Base-by-base conservation (phyloP, 371 early-diverging fungal genomes). In the Lichtheimia hyalospora region DNA sequence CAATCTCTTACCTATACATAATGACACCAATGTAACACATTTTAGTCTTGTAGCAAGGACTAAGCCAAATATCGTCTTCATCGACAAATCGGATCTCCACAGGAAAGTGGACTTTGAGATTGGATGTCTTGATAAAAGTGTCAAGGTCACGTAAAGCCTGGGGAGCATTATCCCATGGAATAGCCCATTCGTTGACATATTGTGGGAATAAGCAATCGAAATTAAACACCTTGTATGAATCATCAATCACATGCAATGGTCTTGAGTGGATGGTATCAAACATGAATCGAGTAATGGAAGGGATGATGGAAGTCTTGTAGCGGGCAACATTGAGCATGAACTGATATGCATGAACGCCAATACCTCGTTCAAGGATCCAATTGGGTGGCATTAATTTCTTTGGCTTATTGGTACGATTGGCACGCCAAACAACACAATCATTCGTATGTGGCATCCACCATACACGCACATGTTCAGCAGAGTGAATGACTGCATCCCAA, bases 371-470 rank as follows among this genome's bases (percentile, higher is more conserved):
- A 40, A 75, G 71, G 13, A 84, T 46, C 73, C 84, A 84, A 15
- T 69, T 67, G 3, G 67, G 68, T 0, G 72, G 63, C 1, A 70
- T 28, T 8, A 63, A 59, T 6, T 20, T 56, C 7, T 41, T 49
- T 46, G 73, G 77, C 57, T 85, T 83, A 0, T 60, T 69, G 0
- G 91, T 86, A 48, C 90, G 82, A 61, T 84, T 87, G 44, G 90
- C 91, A 3, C 81, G 81, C 92, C 92, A 94, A 12, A 90, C 82
- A 6, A 90, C 86, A 18, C 84, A 83, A 58, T 88, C 79, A 58
- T 92, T 86, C 0, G 91, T 89, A 60, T 92, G 88, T 7, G 94
- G 93, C 62, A 87, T 90, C 92, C 93, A 94, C 91, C 92, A 91
- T 4, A 94, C 73, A 44, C 92, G 84, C n/a, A 87, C 85, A 66